Base-by-base conservation (phyloP, 148 eudicot species). In the Cornus suecica region DNA sequence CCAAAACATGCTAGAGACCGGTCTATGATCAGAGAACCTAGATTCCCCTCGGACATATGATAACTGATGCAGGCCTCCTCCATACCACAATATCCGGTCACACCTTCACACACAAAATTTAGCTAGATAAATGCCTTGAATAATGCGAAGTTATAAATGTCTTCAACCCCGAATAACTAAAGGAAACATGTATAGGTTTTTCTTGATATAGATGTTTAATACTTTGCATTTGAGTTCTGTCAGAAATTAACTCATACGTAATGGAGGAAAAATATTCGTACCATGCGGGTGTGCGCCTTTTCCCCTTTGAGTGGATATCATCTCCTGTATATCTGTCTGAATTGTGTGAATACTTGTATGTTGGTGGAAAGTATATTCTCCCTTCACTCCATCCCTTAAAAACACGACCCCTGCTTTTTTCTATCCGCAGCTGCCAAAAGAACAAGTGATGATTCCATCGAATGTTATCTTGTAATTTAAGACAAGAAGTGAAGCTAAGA, bases 241-340 rank as follows among this genome's bases (percentile, higher is more conserved):
- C 20, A 16, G 18, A 26, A 7, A 9, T 26, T 11, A 24, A 64
- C 22, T 58, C 16, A 0, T 23, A 37, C 42, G 9, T 37, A 64
- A 27, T 5, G 42, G 48, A 22, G 30, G 45, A 32, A 69, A n/a
- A 60, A 65, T 58, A n/a, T 74, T 70, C 77, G 80, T 86, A 94
- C 99, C 99, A 94, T 69, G 99, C 99, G 32, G 99, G 99, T 23
- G 99, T 94, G 74, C 99, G 75, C 54, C 99, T 84, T 79, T 94
- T 94, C 80, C 92, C 96, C 81, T 94, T 94, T 13, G 90, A 88
- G 71, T 88, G 94, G 88, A 87, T 78, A 77, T 84, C 93, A 70
- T 91, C 97, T 29, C 97, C 99, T 2, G 97, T 87, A 66, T 94
- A 94, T 83, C 97, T 83, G 69, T 94, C 99, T 65, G 99, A 94